These are phyloP conservation scores for Colletotrichum euphorbiae DNA, from an alignment of 2,329 filamentous ascomycete species.

Conservation along the genomic window DNA sequence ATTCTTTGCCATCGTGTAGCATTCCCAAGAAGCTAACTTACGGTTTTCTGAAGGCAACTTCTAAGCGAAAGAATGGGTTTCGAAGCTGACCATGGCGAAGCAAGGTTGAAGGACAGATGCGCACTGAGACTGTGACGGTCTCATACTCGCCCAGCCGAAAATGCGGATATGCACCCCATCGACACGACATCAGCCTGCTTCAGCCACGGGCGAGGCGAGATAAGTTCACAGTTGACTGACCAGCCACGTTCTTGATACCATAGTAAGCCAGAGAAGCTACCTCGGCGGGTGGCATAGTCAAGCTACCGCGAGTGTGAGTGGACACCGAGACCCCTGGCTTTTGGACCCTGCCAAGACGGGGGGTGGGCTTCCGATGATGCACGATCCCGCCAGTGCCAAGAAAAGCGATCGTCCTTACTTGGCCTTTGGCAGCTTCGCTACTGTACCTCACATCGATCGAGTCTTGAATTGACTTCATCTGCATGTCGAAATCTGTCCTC, in stretches of 20 bases:
- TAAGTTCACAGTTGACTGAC: background rate
- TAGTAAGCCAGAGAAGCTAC: background rate
- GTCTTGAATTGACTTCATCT: background rate
- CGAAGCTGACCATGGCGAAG: background rate
- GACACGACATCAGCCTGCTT: background rate
- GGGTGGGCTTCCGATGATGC: conserved; percentile 14
- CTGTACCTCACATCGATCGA: background rate
- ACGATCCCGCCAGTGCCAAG: conserved; percentile 33
- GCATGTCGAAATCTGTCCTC: background rate
- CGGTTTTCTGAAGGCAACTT: background rate
- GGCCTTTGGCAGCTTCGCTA: background rate
- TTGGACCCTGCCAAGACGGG: conserved; percentile 38
- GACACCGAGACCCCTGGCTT: conserved; percentile 17
- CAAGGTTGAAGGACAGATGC: background rate
- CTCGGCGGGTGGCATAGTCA: background rate
- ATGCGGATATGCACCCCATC: background rate
- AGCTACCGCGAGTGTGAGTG: background rate
- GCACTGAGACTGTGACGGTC: background rate
- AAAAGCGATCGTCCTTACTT: conserved; percentile 4
- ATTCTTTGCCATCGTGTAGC: background rate
- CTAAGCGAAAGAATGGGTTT: background rate
- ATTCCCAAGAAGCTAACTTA: background rate
- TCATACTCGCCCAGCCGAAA: background rate
- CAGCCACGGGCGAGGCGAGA: background rate
- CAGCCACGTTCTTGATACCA: background rate